Conservation (phyloP, 345 rosid species). For the Erucastrum elatum region DNA sequence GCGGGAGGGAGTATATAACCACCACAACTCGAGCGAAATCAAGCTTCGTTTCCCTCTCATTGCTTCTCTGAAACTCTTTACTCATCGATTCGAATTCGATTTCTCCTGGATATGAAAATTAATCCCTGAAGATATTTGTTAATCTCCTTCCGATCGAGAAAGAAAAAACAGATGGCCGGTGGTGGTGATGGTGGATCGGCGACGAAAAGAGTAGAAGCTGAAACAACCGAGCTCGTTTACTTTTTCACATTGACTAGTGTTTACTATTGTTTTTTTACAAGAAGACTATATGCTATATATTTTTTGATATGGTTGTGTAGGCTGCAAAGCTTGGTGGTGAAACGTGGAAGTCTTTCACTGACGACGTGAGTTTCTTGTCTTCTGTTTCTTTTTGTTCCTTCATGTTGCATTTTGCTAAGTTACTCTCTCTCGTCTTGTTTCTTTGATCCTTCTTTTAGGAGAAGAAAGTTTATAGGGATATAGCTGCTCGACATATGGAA, state of each 20-base stretch:
- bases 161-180: conserved; percentile 32
- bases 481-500: conserved; percentile 70
- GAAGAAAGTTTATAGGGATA: conserved; percentile 69
- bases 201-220: conserved; percentile 76
- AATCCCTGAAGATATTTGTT: neutral
- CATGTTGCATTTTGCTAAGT: neutral
- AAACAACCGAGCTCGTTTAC: neutral
- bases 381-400: neutral
- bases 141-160: neutral
- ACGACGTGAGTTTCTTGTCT: conserved; percentile 55
- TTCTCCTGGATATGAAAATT: neutral
- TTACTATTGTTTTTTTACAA: neutral
- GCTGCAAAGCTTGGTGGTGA: conserved; percentile 81
- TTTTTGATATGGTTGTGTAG: conserved; percentile 29
- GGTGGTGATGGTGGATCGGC: conserved; percentile 39
- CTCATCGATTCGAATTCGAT: conserved; percentile 7
- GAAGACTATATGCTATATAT: neutral
- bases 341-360: conserved; percentile 75
- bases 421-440: neutral
- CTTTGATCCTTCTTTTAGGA: conserved; percentile 43
- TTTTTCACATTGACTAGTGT: neutral
- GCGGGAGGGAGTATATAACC: conserved; percentile 12
- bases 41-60: conserved; percentile 31
- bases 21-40: neutral
- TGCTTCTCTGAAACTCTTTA: neutral